A percentile compares a stretch with the other conserved stretches of the same genome.
These are phyloP conservation scores for Madurella fahalii DNA, from an alignment of 2,329 filamentous ascomycete genomes.

Conservation along the genomic window DNA sequence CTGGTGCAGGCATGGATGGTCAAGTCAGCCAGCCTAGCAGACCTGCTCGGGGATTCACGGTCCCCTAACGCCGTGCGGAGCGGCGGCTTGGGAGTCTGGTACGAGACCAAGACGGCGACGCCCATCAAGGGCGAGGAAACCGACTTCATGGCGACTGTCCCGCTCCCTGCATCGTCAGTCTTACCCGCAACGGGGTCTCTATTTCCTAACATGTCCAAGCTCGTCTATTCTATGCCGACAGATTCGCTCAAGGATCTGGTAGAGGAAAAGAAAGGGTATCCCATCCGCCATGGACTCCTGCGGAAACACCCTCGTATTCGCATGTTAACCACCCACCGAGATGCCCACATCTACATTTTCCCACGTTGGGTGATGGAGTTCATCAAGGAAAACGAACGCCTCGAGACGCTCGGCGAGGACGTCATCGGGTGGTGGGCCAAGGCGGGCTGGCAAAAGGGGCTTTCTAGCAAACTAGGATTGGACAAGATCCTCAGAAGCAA, in stretches of 20 bases:
- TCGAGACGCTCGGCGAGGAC: constrained; percentile 88
- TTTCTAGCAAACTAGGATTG: constrained; percentile 73
- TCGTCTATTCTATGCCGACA: constrained; percentile 83
- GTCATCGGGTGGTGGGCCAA: constrained; percentile 96
- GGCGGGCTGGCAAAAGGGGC: constrained; percentile 79
- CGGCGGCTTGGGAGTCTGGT: constrained; percentile 86
- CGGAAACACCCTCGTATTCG: constrained; percentile 70
- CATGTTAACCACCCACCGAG: constrained; percentile 78
- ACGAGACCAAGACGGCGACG: constrained; percentile 72
- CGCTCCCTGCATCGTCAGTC: constrained; percentile 55
- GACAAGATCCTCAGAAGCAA: constrained; percentile 53
- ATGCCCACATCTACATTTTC: constrained; percentile 93
- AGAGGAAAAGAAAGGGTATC: constrained; percentile 68
- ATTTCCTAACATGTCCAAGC: constrained; percentile 64
- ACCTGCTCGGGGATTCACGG: constrained; percentile 48
- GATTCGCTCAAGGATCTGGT: constrained; percentile 82
- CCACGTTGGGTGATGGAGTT: constrained; percentile 88
- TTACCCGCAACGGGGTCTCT: constrained; percentile 61
- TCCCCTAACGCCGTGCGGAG: constrained; percentile 44
- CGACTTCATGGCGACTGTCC: constrained; percentile 80
- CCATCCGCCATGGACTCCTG: constrained; percentile 72
- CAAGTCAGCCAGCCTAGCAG: constrained; percentile 65
- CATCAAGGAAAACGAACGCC: constrained; percentile 69
- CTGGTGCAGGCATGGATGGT: constrained; percentile 92
- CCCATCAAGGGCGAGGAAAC: constrained; percentile 86